These are phyloP conservation scores for Myxozyma geophila DNA, from an alignment of 805 yeast species.

Conservation along the genomic window DNA sequence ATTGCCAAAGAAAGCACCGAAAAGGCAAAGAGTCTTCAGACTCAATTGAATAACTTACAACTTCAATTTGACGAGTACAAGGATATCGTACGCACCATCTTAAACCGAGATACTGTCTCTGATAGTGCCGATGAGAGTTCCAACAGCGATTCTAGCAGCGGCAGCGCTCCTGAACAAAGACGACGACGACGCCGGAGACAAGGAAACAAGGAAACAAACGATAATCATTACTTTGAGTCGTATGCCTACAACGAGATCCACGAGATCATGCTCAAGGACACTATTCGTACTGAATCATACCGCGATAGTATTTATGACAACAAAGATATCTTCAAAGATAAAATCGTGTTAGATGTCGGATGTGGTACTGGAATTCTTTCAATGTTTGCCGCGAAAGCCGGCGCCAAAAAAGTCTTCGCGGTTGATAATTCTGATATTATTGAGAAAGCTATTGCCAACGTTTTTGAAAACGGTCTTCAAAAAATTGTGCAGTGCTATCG, in stretches of 20 bases:
- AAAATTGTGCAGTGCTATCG: constrained; percentile 86
- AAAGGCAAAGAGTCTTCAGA: constrained; percentile 16
- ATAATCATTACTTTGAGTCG: constrained; percentile 85
- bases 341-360: constrained; percentile 95
- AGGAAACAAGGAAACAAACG: constrained; percentile 1
- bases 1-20: constrained; percentile 17
- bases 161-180: background rate
- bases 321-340: constrained; percentile 85
- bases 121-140: background rate
- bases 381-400: constrained; percentile 98
- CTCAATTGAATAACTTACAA: constrained; percentile 23
- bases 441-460: constrained; percentile 91
- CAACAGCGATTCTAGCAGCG: constrained; percentile 5
- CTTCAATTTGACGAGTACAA: constrained; percentile 33
- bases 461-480: constrained; percentile 77
- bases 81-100: constrained; percentile 22
- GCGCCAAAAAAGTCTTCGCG: constrained; percentile 96
- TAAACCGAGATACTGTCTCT: constrained; percentile 20
- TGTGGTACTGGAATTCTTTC: constrained; percentile 98
- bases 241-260: constrained; percentile 98
- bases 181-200: background rate
- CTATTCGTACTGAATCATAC: constrained; percentile 88
- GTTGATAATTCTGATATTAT: constrained; percentile 97
- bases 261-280: constrained; percentile 98
- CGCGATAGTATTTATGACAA: constrained; percentile 91